Conservation (phyloP, 106 monocot genomes). For the Platanthera zijinensis region DNA sequence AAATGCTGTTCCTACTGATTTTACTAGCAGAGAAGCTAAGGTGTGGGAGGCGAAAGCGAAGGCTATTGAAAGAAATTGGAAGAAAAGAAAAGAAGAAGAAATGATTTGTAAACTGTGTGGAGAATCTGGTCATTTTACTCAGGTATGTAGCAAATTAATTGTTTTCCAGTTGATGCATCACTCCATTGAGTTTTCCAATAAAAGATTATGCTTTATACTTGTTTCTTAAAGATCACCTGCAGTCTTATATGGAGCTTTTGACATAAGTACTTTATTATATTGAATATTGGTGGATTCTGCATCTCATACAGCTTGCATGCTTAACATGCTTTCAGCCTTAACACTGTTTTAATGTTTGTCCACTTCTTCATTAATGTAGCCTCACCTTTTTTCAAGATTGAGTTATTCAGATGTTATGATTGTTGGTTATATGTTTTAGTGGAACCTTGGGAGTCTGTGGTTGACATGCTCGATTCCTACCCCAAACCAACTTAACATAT, state of each 20-base stretch:
- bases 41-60: slow-evolving; percentile 98
- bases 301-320: background rate
- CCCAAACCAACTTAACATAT: background rate
- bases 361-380: background rate
- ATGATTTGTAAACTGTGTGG: slow-evolving; percentile 99
- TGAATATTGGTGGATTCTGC: background rate
- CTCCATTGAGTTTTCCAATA: background rate
- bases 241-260: background rate
- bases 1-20: slow-evolving; percentile 96
- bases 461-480: background rate
- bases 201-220: background rate
- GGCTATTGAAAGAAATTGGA: slow-evolving; percentile 93
- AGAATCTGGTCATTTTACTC: slow-evolving; percentile 90
- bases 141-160: slow-evolving; percentile 41
- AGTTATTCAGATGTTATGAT: slow-evolving; percentile 1
- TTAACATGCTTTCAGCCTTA: background rate
- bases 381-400: background rate
- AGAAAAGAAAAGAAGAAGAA: slow-evolving; percentile 94
- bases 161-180: background rate
- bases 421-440: background rate
- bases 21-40: slow-evolving; percentile 91
- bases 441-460: background rate
- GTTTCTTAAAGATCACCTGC: background rate
- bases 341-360: background rate
- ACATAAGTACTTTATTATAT: background rate